phyloP scores from a whole-genome alignment of 169 alveolate species.

The Theileria luwenshuni region DNA sequence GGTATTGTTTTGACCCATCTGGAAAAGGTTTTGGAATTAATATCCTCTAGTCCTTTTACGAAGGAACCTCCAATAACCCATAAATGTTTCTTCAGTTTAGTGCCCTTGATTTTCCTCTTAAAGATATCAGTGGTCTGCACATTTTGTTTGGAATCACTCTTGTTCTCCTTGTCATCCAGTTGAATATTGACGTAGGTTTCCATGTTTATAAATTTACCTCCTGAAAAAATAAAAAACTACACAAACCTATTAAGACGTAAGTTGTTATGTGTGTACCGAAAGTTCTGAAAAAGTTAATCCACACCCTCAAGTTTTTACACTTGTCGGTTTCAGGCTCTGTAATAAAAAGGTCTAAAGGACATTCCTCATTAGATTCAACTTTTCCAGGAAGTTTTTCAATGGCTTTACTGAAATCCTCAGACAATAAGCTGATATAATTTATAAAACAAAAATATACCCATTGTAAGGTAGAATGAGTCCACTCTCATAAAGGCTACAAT shows the following conservation, averaged over 20 bases:
- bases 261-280: slow-evolving; percentile 76
- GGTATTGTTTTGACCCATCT: slow-evolving; percentile 38
- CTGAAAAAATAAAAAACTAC: not conserved
- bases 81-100: slow-evolving; percentile 30
- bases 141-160: not conserved
- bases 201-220: slow-evolving; percentile 60
- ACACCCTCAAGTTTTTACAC: slow-evolving; percentile 54
- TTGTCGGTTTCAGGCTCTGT: slow-evolving; percentile 20
- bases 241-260: slow-evolving; percentile 34
- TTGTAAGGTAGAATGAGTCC: slow-evolving; percentile 57
- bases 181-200: slow-evolving; percentile 21
- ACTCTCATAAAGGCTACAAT: slow-evolving; percentile 57
- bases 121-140: not conserved
- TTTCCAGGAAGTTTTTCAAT: slow-evolving; percentile 28
- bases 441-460: slow-evolving; percentile 23
- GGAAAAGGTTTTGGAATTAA: slow-evolving; percentile 12
- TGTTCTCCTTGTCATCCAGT: not conserved
- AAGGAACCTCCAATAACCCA: slow-evolving; percentile 60
- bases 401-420: slow-evolving; percentile 25
- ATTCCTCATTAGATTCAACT: not conserved
- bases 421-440: slow-evolving; percentile 19
- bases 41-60: slow-evolving; percentile 43
- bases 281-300: slow-evolving; percentile 72
- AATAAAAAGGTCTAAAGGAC: slow-evolving; percentile 53
- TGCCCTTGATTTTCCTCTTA: slow-evolving; percentile 25